phyloP scores from a whole-genome alignment of 768 basidiomycete genomes.

The Clavulina sp. region DNA sequence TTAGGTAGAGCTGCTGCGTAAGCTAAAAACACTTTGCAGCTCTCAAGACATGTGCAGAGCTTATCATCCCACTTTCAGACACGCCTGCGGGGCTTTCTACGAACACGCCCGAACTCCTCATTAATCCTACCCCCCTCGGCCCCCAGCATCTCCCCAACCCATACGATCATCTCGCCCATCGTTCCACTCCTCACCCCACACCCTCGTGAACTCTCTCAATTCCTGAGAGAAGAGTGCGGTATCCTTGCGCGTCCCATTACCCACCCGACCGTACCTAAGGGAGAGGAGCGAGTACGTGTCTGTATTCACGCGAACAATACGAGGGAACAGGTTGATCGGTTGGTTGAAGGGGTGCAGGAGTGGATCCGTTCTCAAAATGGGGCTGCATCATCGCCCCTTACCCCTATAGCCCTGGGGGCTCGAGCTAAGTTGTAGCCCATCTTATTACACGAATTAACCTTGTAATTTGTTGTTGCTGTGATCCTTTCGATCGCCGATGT shows the following conservation, averaged over 20 bases:
- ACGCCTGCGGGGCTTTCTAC: neutral
- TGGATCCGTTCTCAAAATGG: conserved; percentile 14
- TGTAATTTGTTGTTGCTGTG: neutral
- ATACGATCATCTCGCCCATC: neutral
- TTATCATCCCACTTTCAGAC: neutral
- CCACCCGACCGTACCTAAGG: conserved; percentile 81
- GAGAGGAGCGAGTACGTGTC: conserved; percentile 69
- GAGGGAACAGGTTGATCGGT: conserved; percentile 36
- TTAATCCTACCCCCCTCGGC: neutral
- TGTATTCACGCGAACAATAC: conserved; percentile 74
- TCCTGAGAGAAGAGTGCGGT: neutral
- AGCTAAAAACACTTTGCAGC: neutral
- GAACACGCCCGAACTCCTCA: neutral
- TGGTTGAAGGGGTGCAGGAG: conserved; percentile 30
- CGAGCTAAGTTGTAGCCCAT: neutral
- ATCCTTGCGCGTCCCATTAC: conserved; percentile 39
- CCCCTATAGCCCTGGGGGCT: neutral
- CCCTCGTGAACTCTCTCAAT: neutral
- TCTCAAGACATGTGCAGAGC: neutral
- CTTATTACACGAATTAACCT: neutral
- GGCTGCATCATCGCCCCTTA: neutral
- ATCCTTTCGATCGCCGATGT: neutral
- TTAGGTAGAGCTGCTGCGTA: no score
- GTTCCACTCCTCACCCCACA: neutral
- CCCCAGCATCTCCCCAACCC: neutral